Base-by-base conservation (phyloP, 2,329 filamentous ascomycete genomes). In the Leptographium galeiforme region DNA sequence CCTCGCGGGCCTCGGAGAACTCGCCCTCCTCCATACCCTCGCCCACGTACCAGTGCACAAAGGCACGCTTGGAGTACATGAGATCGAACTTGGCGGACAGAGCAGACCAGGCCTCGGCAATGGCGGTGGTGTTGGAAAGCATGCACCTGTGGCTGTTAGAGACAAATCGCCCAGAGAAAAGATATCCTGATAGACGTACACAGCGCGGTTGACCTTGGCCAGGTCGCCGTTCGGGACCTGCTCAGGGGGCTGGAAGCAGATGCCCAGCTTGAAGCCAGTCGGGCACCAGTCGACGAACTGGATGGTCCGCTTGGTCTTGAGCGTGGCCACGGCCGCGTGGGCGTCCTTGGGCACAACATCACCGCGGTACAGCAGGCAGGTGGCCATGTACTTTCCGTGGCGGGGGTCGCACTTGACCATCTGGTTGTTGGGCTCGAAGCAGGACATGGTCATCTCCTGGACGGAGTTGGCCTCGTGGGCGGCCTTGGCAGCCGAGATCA, bases 21-120 rank as follows among this genome's bases (percentile, higher is more conserved):
- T 98, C 93, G 73, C 93, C 93, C 74, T 98, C 93, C 81, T 98
- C 93, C 93, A 98, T 98, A 83, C 93, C 93, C 80, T 97, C 93
- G 77, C 93, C 93, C 68, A 98, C 93, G 67, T 97, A 98, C 93
- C 93, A 98, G 77, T 98, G 93, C 61, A 98, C 93, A 75, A 98
- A 98, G 58, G 93, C 93, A 78, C 93, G 93, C 86, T 98, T 98
- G 72, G 89, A 94, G 84, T 97, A 96, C 93, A 98, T 98, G 70
- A 98, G 88, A 68, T 98, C 93, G 78, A 98, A 98, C 78, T 98
- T 98, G 81, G 85, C 82, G 58, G 89, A 94, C 60, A 98, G 82
- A 61, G 89, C 89, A 59, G 87, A 90, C 93, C 93, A 98, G 59
- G 93, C 93, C 77, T 97, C 91, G 67, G 91, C 87, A 66, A 98